Base-by-base conservation (phyloP, 176 grass and related monocot species). In the Bromus sterilis region DNA sequence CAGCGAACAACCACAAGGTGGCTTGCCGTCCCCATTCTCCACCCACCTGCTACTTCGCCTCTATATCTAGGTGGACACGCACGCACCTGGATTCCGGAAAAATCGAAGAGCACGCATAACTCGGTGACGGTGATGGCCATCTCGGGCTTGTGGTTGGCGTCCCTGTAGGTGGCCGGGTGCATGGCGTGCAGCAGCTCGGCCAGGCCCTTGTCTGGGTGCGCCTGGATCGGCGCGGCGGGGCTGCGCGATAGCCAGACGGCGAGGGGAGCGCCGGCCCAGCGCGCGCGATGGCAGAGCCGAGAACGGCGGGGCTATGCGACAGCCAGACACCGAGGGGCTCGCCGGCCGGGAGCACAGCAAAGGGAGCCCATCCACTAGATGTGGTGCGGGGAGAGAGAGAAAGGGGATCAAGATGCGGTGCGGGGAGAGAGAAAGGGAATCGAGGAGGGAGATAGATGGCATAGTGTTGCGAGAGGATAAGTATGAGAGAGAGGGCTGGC, bases 61-160 rank as follows among this genome's bases (percentile, higher is more conserved):
- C n/a, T n/a, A n/a, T n/a, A n/a, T n/a, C n/a, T n/a, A n/a, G 0
- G 46, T 49, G 16, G 48, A 18, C 18, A 51, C 15, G 46, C 4
- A 15, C 44, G 44, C 73, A 95, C 96, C 89, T 98, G 56, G 58
- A 87, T 79, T 32, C 66, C 80, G 42, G 88, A 86, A 42, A 98
- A 98, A 75, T 93, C 96, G 80, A 93, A 98, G 16, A 99, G 80
- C 30, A 89, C 93, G 57, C 84, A 92, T 85, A 99, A 99, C 40
- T 99, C 90, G 1, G 96, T 95, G 82, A 99, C 21, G 68, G 93
- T 93, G 77, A 99, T 91, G 41, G 96, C 93, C 96, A 99, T 93
- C 75, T 99, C 96, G 9, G 96, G 96, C 82, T 99, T 99, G 79
- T 99, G 93, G 77, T 95, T 99, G 48, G 46, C 76, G 80, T 99